Evolutionary conservation across 1,284 basidiomycete genomes (phyloP).

Genomic region (Marasmius oreades): DNA sequence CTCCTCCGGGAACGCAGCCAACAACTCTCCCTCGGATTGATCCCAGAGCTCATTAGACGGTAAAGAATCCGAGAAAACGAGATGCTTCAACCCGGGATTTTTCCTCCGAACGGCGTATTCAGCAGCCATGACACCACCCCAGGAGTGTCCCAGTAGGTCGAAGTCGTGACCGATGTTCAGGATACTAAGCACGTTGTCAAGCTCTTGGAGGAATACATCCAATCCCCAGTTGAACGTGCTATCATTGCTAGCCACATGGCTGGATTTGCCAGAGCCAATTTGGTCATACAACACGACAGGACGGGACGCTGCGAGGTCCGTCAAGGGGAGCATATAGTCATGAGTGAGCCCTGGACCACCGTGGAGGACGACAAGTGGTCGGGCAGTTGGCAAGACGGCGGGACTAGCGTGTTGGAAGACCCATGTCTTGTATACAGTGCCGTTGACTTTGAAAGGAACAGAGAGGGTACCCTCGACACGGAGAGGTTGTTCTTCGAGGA

Average conservation of each 20-base stretch:
- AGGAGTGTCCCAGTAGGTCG: neutral
- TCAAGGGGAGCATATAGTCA: constrained; percentile 17
- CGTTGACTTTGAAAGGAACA: neutral
- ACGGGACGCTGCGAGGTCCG: neutral
- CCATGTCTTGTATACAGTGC: neutral
- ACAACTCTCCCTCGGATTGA: neutral
- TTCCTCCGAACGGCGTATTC: neutral
- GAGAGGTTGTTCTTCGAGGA: neutral
- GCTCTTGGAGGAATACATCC: neutral
- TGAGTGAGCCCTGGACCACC: constrained; percentile 28
- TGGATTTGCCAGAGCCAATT: neutral
- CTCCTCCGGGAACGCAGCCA: neutral
- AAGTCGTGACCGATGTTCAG: neutral
- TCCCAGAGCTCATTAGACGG: neutral
- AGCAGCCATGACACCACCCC: neutral
- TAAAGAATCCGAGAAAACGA: neutral
- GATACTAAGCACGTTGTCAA: neutral
- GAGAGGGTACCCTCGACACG: neutral
- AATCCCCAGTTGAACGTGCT: neutral
- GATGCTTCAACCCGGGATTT: neutral
- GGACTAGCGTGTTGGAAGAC: neutral
- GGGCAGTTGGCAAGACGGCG: neutral
- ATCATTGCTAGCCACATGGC: neutral
- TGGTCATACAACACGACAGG: constrained; percentile 6
- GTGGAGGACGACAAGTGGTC: constrained; percentile 26